Conservation (phyloP, 202 grass and related monocot species). For the Sporobolus alterniflorus region DNA sequence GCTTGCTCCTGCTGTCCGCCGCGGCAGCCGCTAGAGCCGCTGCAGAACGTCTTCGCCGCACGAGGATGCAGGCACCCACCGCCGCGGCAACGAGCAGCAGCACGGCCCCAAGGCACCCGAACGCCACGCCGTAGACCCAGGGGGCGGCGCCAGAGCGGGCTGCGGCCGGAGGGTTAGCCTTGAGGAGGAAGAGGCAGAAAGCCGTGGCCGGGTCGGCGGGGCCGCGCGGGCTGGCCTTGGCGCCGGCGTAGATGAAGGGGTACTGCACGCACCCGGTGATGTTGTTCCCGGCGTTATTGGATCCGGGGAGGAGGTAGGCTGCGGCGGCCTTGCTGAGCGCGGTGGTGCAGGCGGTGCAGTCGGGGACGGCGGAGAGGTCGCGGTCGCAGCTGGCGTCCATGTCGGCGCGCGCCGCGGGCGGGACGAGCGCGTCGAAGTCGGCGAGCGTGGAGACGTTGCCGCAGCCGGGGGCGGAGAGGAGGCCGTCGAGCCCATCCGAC, state of each 20-base stretch:
- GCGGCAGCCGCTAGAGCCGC: background rate
- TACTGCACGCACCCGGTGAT: conserved; percentile 73
- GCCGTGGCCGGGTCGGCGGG: conserved; percentile 56
- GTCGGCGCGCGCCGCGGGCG: conserved; percentile 43
- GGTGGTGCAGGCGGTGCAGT: conserved; percentile 69
- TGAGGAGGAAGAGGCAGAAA: conserved; percentile 71
- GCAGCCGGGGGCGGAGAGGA: conserved; percentile 62
- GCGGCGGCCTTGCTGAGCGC: conserved; percentile 63
- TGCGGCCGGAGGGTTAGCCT: background rate
- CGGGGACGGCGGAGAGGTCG: conserved; percentile 49
- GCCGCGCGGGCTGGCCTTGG: conserved; percentile 48
- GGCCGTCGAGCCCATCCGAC: conserved; percentile 15
- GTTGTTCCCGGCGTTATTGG: conserved; percentile 27
- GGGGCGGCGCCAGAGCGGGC: background rate
- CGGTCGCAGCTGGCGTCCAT: conserved; percentile 64
- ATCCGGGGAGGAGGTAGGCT: conserved; percentile 46
- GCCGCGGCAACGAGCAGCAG: conserved; percentile 36
- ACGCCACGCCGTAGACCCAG: conserved; percentile 59
- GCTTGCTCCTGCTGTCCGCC: conserved; percentile 48
- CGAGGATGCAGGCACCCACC: conserved; percentile 31
- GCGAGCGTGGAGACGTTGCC: conserved; percentile 62
- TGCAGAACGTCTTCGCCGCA: background rate
- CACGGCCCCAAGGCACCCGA: conserved; percentile 43
- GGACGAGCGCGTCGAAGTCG: conserved; percentile 56
- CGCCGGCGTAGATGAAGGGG: conserved; percentile 77